phyloP scores from a whole-genome alignment of 257 asterid species.

The Solanum dulcamara region DNA sequence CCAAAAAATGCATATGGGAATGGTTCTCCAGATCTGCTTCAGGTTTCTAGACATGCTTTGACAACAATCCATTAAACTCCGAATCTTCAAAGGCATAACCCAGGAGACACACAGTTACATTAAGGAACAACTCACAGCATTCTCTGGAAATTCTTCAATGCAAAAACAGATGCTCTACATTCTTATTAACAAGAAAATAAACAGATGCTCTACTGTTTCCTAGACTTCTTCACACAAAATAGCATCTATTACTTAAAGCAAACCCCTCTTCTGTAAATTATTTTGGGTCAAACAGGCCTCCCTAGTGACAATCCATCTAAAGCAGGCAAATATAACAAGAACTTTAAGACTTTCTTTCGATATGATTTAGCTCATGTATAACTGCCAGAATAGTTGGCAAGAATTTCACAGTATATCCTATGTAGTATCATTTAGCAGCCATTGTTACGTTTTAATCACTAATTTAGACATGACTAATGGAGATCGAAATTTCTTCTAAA shows the following conservation, averaged over 20 bases:
- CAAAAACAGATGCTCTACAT: neutral
- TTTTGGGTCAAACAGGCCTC: neutral
- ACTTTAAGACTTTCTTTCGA: neutral
- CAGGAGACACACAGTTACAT: neutral
- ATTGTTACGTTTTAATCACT: neutral
- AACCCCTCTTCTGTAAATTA: neutral
- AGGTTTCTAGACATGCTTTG: neutral
- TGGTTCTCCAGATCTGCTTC: neutral
- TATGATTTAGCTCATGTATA: neutral
- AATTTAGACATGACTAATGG: neutral
- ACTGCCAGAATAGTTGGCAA: neutral
- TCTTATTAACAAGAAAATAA: no score
- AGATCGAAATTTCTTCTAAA: neutral
- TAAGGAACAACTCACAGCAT: neutral
- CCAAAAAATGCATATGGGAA: neutral
- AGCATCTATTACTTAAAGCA: neutral
- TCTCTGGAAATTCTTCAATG: neutral
- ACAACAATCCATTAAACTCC: neutral
- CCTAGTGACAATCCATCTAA: neutral
- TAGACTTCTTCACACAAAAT: neutral
- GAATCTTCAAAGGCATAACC: neutral
- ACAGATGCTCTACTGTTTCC: neutral
- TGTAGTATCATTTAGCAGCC: neutral
- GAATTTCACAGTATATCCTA: neutral
- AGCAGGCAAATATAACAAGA: neutral